A percentile compares a stretch with the other conserved stretches of the same genome.
Conservation (phyloP, 2,329 filamentous ascomycete genomes). For the Trichoderma simmonsii region DNA sequence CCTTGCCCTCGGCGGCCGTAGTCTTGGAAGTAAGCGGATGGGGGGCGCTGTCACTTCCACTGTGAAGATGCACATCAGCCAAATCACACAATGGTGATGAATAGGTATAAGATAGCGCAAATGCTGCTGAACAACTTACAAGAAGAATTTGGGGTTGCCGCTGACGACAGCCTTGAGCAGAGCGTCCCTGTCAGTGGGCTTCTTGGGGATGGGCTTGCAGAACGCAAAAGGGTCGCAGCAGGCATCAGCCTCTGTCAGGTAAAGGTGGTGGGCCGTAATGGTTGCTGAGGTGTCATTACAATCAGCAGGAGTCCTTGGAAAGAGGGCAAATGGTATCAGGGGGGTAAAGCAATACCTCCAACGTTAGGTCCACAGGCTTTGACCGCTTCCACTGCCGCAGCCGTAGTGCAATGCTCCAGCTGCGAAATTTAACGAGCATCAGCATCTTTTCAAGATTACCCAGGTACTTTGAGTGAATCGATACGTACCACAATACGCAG, state of each 20-base stretch:
- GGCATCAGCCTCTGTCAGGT: conserved; percentile 70
- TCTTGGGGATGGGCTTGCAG: conserved; percentile 76
- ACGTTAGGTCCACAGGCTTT: conserved; percentile 73
- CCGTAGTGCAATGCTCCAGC: conserved; percentile 85
- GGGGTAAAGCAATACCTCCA: conserved; percentile 41
- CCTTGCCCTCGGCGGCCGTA: conserved; percentile 43
- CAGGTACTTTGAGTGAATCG: not conserved
- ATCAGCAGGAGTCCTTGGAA: not conserved
- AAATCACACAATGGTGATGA: too few species aligned
- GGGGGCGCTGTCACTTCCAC: conserved; percentile 61
- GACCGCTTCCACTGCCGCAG: conserved; percentile 75
- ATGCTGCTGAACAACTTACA: conserved; percentile 45
- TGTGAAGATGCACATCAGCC: conserved; percentile 20
- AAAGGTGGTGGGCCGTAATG: conserved; percentile 85
- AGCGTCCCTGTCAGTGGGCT: conserved; percentile 67
- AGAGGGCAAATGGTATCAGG: not conserved
- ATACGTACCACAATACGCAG: conserved; percentile 54
- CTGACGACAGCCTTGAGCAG: conserved; percentile 62
- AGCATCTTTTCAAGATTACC: not conserved
- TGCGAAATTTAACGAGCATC: not conserved
- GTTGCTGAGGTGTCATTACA: conserved; percentile 48
- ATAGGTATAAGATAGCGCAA: not conserved
- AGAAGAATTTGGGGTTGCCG: conserved; percentile 66
- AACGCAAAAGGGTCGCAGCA: conserved; percentile 60
- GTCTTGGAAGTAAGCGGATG: conserved; percentile 61